Conservation (phyloP, 2,329 filamentous ascomycete species). For the Colletotrichum cordylinicola region DNA sequence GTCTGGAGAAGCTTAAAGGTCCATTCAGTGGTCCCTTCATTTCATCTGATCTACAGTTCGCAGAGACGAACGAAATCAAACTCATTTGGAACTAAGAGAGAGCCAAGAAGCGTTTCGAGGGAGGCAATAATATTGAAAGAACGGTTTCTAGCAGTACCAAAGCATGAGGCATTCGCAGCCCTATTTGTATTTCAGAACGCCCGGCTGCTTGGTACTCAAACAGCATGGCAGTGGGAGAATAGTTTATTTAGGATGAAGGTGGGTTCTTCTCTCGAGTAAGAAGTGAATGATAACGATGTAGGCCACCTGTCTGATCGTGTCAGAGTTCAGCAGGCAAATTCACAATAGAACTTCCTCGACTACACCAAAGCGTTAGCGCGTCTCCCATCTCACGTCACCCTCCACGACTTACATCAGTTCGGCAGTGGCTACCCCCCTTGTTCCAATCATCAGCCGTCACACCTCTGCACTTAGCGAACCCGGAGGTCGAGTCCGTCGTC, state of each 20-base stretch:
- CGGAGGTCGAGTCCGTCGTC: background rate
- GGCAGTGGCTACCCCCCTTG: background rate
- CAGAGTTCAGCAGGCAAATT: background rate
- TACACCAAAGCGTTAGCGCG: background rate
- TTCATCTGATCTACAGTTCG: background rate
- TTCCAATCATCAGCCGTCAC: background rate
- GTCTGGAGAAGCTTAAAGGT: background rate
- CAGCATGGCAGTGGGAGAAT: rapidly evolving
- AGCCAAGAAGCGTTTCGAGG: background rate
- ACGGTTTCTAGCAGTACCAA: background rate
- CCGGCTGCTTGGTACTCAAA: background rate
- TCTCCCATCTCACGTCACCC: background rate
- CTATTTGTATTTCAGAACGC: background rate
- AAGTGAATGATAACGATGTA: background rate
- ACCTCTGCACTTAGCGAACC: background rate
- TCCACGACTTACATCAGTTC: background rate
- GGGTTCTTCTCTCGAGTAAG: background rate
- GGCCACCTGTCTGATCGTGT: background rate
- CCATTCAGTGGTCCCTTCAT: background rate
- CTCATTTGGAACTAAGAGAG: background rate
- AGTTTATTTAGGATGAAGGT: too few relatives aligned
- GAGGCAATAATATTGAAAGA: background rate
- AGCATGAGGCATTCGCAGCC: background rate
- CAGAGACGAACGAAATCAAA: rapidly evolving
- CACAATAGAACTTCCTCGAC: background rate